Evolutionary conservation across 805 yeast genomes (phyloP), one percentile per base, ranked within the genome.

Genomic region (Candida stauntonica): DNA sequence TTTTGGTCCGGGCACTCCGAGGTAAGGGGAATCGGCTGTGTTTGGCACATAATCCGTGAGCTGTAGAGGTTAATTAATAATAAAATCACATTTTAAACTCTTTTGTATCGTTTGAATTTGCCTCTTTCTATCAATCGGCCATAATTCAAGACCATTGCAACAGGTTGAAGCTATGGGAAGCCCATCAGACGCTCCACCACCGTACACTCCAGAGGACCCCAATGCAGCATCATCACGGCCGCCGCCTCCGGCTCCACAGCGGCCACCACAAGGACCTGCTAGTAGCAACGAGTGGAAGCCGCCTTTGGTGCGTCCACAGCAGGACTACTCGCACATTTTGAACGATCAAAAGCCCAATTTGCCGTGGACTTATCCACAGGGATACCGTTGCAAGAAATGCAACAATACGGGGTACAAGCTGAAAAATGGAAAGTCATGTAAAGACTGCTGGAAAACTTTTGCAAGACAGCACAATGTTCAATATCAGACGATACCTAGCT

Each of bases 321-420:
- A 20, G 18, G 31, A 35, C 37, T 37, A 36, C 29, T 26, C 32
- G n/a, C 23, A 20, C 29, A 23, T 31, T 13, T 29, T 18, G 2
- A 15, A 26, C 26, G 32, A 27, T 14, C 20, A 29, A 8, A 26
- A 24, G 14, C 45, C 43, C 5, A 16, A 30, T 8, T 28, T 44
- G 5, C 85, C 89, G 1, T 82, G 85, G 76, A 57, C 58, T 34
- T 86, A 83, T 50, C 94, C 95, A 0, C 57, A 47, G 3, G 70
- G 77, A 3, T 81, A 64, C 53, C 62, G 64, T 40, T 86, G 96
- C 54, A 60, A 64, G 7, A 81, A 80, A 51, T 86, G 96, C 62
- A 65, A 70, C 39, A 86, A 86, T 54, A 81, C 89, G 0, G 95
- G 95, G 2, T 68, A 66, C 54, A 70, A 73, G 51, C 31, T 61